Conservation (phyloP, 192 early-diverging fungal species). For the Backusella luteola region DNA sequence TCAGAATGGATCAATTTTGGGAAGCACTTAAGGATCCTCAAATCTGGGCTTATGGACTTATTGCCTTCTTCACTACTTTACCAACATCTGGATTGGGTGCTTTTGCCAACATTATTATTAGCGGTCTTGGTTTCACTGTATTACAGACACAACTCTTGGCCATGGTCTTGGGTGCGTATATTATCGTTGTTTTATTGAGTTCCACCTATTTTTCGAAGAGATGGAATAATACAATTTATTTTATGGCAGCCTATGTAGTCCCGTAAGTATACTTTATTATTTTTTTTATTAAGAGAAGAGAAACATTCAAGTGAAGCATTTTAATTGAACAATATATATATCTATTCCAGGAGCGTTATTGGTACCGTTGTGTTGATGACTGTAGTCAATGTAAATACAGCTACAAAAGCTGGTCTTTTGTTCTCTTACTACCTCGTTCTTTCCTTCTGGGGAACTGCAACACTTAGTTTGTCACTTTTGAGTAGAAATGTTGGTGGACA, state of each 20-base stretch:
- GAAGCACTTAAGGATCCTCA: slow-evolving; percentile 13
- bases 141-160: slow-evolving; percentile 22
- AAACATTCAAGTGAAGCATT: not conserved
- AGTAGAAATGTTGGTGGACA: slow-evolving; percentile 24
- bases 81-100: slow-evolving; percentile 21
- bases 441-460: slow-evolving; percentile 22
- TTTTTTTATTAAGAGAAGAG: not conserved
- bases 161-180: slow-evolving; percentile 23
- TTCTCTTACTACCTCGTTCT: slow-evolving; percentile 16
- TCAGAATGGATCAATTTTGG: slow-evolving; percentile 18
- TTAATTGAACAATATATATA: not conserved
- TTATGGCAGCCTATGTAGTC: slow-evolving; percentile 13
- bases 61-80: slow-evolving; percentile 18
- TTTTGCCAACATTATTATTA: slow-evolving; percentile 24
- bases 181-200: slow-evolving; percentile 11
- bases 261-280: slow-evolving; percentile 5
- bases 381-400: slow-evolving; percentile 4
- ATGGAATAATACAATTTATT: not conserved
- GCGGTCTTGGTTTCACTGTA: slow-evolving; percentile 19
- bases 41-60: slow-evolving; percentile 19
- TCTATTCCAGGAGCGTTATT: slow-evolving; percentile 6
- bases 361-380: slow-evolving; percentile 22
- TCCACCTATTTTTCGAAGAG: slow-evolving; percentile 14
- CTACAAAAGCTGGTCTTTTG: slow-evolving; percentile 22
- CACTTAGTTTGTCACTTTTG: slow-evolving; percentile 14